These are phyloP conservation scores for Saccharum officinarum DNA, from an alignment of 176 grass and related monocot genomes.

Conservation along the genomic window DNA sequence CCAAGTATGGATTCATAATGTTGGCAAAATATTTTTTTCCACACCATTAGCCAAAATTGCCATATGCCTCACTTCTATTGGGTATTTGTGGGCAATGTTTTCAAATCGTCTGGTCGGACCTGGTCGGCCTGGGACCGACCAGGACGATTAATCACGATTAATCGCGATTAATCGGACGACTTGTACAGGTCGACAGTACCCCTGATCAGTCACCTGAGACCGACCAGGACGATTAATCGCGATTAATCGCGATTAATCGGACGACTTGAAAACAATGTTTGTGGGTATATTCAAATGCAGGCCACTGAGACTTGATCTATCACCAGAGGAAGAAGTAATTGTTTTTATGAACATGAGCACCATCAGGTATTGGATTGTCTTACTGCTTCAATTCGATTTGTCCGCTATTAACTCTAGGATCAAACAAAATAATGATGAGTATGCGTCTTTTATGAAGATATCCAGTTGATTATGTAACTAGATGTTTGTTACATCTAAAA, in stretches of 20 bases:
- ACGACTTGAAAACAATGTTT: too few species aligned
- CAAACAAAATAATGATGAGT: constrained; percentile 13
- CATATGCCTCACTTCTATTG: constrained; percentile 16
- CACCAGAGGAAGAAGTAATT: constrained; percentile 89
- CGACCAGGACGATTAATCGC: too few species aligned
- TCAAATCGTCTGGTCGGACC: too few species aligned
- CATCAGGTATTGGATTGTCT: constrained; percentile 71
- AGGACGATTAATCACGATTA: too few species aligned
- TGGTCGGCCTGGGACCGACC: too few species aligned
- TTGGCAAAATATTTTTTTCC: background rate
- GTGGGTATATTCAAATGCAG: constrained; percentile 51
- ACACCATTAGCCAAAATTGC: background rate
- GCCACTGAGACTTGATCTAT: constrained; percentile 87
- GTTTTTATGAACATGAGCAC: constrained; percentile 88
- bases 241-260: too few species aligned
- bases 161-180: too few species aligned
- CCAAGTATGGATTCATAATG: background rate
- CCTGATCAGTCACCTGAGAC: too few species aligned
- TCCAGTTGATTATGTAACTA: constrained; percentile 27
- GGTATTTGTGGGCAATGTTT: too few species aligned
- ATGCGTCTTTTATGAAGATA: background rate
- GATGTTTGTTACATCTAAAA: constrained; percentile 6
- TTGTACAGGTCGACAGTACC: too few species aligned
- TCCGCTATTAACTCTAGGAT: background rate
- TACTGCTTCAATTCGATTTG: background rate